These are phyloP conservation scores for Detonula confervacea DNA, from an alignment of 352 stramenopile species.

Conservation along the genomic window DNA sequence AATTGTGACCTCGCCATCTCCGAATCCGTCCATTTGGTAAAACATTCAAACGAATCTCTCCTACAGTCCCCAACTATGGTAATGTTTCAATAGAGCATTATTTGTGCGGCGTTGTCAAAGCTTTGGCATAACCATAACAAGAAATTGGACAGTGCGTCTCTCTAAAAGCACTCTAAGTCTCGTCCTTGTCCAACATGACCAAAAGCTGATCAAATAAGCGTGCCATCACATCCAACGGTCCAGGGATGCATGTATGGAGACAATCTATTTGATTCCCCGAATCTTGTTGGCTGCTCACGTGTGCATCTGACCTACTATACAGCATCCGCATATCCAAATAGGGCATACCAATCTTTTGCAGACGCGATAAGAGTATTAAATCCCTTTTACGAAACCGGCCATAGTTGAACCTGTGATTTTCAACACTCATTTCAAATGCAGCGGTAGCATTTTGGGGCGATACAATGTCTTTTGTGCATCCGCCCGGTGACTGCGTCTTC, in stretches of 20 bases:
- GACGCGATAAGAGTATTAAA: neutral
- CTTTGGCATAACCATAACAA: too few species aligned
- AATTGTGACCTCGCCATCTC: too few species aligned
- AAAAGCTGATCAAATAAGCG: neutral
- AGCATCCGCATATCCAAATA: slow-evolving; percentile 33
- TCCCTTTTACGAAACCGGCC: slow-evolving; percentile 17
- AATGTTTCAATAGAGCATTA: too few species aligned
- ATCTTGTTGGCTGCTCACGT: slow-evolving; percentile 8
- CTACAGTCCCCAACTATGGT: too few species aligned
- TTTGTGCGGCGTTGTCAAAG: too few species aligned
- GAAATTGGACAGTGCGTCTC: too few species aligned
- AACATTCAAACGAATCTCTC: too few species aligned
- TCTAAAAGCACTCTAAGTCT: too few species aligned
- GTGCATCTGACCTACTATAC: slow-evolving; percentile 23
- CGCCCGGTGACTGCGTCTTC: slow-evolving; percentile 23
- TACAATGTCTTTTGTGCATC: slow-evolving; percentile 19
- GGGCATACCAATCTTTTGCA: slow-evolving; percentile 10
- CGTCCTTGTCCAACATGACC: too few species aligned
- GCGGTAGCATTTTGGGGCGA: neutral
- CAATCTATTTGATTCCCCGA: neutral
- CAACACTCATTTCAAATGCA: neutral
- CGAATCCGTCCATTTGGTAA: too few species aligned
- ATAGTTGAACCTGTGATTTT: neutral
- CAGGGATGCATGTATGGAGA: neutral
- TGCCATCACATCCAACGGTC: neutral